Base-by-base conservation (phyloP, 169 alveolate species). In the Pseudocohnilembus persalinus region DNA sequence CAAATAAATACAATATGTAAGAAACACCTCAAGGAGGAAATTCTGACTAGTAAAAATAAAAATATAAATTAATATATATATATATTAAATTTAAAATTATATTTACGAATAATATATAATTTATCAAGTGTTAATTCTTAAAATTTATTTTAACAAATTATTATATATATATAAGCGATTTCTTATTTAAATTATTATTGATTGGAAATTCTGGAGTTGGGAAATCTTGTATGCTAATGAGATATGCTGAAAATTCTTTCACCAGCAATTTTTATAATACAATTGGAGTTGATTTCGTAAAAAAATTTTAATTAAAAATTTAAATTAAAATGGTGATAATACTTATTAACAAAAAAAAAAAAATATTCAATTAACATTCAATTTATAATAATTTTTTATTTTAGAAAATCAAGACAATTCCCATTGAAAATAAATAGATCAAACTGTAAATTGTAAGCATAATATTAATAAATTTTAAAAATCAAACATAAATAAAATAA, bases 191-290 rank as follows among this genome's bases (percentile, higher is more conserved):
- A 93, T 92, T 99, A 74, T 94, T 99, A 74, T 91, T 98, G 82
- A 98, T 99, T 80, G 99, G 99, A n/a, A 99, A 98, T 84, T 96
- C 99, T 65, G 99, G 99, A 76, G 99, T 98, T 29, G 99, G 99
- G 33, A 99, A 99, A 90, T 97, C 99, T 25, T 97, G 99, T 79
- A 92, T 99, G 86, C 95, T 99, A 76, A 97, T 97, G 86, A 93
- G 99, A 76, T 98, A 97, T 92, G 99, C 99, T 79, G 99, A 97
- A 92, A 93, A 96, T 81, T 77, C 90, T 29, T 92, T 90, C 81
- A 91, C 93, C 6, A 88, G 88, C 64, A 88, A 83, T 33, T 91
- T 88, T 91, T 88, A 88, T 82, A 88, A 88, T 35, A 91, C 95
- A 0, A 91, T 91, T 32, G 95, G 95, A 32, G 95, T 91, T n/a